Percentiles rank a stretch among this genome's conserved stretches.
These are phyloP conservation scores for Lactarius vividus DNA, from an alignment of 768 basidiomycete genomes.

Conservation along the genomic window DNA sequence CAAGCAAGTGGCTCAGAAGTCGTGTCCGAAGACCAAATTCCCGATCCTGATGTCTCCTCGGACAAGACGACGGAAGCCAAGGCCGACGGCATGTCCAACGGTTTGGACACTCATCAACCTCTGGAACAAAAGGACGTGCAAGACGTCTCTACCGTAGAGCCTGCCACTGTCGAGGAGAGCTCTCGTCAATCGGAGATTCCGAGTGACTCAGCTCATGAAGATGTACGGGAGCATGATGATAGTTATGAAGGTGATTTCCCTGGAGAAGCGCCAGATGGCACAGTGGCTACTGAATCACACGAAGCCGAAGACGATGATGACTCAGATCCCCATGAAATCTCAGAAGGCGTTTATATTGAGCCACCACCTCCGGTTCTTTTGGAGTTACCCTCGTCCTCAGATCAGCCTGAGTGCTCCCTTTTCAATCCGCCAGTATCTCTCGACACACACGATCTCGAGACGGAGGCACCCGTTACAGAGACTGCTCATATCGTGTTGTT, in stretches of 20 bases:
- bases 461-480: slow-evolving; percentile 24
- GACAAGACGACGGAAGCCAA: background rate
- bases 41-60: background rate
- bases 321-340: slow-evolving; percentile 25
- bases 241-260: background rate
- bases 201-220: slow-evolving; percentile 2
- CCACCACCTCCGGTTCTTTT: slow-evolving; percentile 70
- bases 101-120: background rate
- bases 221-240: background rate
- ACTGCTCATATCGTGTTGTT: slow-evolving; percentile 47
- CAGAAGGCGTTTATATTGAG: slow-evolving; percentile 63
- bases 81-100: background rate
- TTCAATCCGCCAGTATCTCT: slow-evolving; percentile 21
- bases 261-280: background rate
- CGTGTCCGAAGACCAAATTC: background rate
- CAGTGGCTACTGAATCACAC: slow-evolving; percentile 5
- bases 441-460: slow-evolving; percentile 16
- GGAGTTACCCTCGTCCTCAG: slow-evolving; percentile 39
- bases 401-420: slow-evolving; percentile 36
- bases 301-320: slow-evolving; percentile 8
- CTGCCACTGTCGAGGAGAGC: background rate
- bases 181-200: slow-evolving; percentile 1
- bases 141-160: background rate
- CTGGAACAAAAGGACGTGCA: background rate
- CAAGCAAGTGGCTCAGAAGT: background rate